Evolutionary conservation across 2,329 filamentous ascomycete genomes (phyloP).

Genomic region (Incumbomyces delicatus): DNA sequence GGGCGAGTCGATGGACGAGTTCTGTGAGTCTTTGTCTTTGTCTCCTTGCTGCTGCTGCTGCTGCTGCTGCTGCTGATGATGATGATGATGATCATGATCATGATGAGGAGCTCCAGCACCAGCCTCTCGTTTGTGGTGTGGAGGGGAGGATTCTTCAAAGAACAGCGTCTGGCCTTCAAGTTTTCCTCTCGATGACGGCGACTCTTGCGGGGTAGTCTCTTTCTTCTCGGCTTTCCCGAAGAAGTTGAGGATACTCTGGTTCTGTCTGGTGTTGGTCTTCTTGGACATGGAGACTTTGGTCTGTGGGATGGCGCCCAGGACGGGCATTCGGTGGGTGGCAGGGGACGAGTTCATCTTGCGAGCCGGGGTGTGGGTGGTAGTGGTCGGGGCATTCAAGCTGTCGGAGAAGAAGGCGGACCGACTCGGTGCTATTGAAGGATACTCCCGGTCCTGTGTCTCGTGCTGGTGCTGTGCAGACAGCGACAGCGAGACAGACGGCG

Average conservation of each 20-base stretch:
- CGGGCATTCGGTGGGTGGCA: conserved; percentile 4
- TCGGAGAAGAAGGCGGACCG: conserved; percentile 2
- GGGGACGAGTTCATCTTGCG: conserved; percentile 1
- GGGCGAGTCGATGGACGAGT: background rate
- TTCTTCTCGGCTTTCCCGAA: conserved; percentile 40
- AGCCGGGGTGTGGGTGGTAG: no score
- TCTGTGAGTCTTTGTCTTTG: background rate
- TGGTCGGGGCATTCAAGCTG: no score
- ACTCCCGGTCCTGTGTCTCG: no score
- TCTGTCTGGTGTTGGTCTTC: conserved; percentile 25
- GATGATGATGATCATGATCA: no score
- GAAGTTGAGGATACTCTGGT: conserved; percentile 45
- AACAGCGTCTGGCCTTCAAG: conserved; percentile 27
- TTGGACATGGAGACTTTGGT: conserved; percentile 13
- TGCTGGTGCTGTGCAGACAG: no score
- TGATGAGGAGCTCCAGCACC: no score
- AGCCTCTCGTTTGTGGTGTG: conserved; percentile 4
- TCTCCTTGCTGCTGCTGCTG: background rate
- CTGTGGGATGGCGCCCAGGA: conserved; percentile 10
- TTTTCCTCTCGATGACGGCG: no score
- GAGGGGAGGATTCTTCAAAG: conserved; percentile 22
- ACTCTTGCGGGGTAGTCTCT: conserved; percentile 1
- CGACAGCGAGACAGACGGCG: no score
- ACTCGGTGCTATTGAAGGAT: background rate
- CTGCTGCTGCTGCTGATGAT: conserved; percentile 10